Conservation (phyloP, 768 basidiomycete species). For the Agrocybe praecox region DNA sequence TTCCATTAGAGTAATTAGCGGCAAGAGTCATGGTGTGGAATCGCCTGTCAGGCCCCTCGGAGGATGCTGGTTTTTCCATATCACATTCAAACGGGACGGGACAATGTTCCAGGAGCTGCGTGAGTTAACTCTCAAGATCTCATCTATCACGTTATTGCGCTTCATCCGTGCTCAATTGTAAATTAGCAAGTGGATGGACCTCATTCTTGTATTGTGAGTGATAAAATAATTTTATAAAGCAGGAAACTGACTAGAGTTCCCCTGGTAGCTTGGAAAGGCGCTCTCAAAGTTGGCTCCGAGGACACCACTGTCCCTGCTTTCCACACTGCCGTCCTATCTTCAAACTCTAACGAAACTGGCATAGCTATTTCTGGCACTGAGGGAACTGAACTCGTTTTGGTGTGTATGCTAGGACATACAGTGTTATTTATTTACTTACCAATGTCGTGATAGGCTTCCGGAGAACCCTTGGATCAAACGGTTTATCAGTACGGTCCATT, state of each 20-base stretch:
- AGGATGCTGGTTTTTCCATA: slow-evolving; percentile 93
- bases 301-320: slow-evolving; percentile 52
- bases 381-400: slow-evolving; percentile 76
- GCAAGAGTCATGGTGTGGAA: slow-evolving; percentile 81
- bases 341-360: slow-evolving; percentile 60
- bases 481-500: slow-evolving; percentile 89
- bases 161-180: not conserved
- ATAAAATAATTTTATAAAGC: not conserved
- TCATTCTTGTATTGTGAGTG: slow-evolving; percentile 79
- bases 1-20: slow-evolving; percentile 85
- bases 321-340: slow-evolving; percentile 86
- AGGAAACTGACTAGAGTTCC: not conserved
- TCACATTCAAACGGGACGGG: slow-evolving; percentile 63
- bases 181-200: slow-evolving; percentile 82
- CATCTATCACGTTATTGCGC: not conserved
- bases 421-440: slow-evolving; percentile 5
- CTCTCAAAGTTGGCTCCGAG: slow-evolving; percentile 56
- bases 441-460: slow-evolving; percentile 53
- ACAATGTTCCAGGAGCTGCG: slow-evolving; percentile 84
- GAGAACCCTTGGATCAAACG: slow-evolving; percentile 86
- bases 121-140: slow-evolving; percentile 33
- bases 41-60: slow-evolving; percentile 91
- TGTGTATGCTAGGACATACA: too few relatives aligned
- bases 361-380: slow-evolving; percentile 61
- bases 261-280: slow-evolving; percentile 63